These are phyloP conservation scores for Orbilia brochopaga DNA, from an alignment of 2,329 filamentous ascomycete species.

Conservation along the genomic window DNA sequence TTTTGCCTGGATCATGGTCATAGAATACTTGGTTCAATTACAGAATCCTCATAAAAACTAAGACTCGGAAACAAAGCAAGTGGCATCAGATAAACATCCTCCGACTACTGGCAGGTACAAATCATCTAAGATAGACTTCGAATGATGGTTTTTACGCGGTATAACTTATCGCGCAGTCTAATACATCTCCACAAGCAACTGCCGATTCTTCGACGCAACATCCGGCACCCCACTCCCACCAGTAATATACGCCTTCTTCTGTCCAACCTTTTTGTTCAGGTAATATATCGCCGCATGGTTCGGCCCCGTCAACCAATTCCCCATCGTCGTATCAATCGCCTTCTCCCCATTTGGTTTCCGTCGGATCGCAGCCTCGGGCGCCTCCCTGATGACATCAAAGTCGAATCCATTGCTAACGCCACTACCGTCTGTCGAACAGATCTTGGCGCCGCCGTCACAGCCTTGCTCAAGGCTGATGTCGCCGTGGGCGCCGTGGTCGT, in stretches of 20 bases:
- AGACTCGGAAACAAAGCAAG: no score
- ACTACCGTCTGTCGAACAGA: conserved; percentile 58
- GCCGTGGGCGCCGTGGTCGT: conserved; percentile 58
- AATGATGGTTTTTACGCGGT: no score
- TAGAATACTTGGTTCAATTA: no score
- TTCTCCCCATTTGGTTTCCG: conserved; percentile 57
- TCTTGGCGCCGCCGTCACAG: conserved; percentile 58
- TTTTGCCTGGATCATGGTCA: no score
- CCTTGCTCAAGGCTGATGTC: conserved; percentile 58
- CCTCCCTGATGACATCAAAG: conserved; percentile 57
- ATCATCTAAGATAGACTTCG: no score
- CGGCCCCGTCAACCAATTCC: conserved; percentile 58
- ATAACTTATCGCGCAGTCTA: conserved; percentile 3
- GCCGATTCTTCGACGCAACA: conserved; percentile 57
- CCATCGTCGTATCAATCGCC: conserved; percentile 57
- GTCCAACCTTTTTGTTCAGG: conserved; percentile 56
- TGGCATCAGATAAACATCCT: no score
- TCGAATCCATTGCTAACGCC: conserved; percentile 56
- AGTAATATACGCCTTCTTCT: conserved; percentile 57
- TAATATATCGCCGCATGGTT: conserved; percentile 58
- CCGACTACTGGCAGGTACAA: no score
- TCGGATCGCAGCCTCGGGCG: conserved; percentile 56
- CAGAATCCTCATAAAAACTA: no score
- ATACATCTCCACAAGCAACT: conserved; percentile 54
- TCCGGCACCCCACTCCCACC: conserved; percentile 57